A percentile compares a stretch with the other conserved stretches of the same genome.
phyloP scores from a whole-genome alignment of 768 basidiomycete genomes.

The Hygrocybe punicea region DNA sequence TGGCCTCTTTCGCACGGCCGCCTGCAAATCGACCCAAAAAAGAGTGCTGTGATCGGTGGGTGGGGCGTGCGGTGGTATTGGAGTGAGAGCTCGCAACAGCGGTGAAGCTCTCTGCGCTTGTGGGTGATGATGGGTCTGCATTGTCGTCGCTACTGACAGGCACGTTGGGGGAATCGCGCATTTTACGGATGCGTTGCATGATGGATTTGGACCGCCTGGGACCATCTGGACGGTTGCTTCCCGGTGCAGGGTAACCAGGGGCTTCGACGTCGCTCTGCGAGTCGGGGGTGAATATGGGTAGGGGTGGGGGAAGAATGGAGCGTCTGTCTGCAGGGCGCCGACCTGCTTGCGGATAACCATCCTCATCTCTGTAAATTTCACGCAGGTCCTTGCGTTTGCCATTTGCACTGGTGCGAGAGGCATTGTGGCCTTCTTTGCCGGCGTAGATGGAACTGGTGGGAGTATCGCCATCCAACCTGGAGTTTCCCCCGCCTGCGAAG shows the following conservation, averaged over 20 bases:
- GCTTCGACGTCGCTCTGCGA: conserved; percentile 36
- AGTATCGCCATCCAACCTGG: conserved; percentile 48
- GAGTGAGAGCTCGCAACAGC: conserved; percentile 16
- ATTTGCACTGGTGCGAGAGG: conserved; percentile 24
- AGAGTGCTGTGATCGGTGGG: conserved; percentile 70
- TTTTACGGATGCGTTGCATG: conserved; percentile 85
- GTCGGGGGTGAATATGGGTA: conserved; percentile 75
- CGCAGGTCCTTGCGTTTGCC: conserved; percentile 47
- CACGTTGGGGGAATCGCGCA: conserved; percentile 83
- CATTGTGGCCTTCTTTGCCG: conserved; percentile 46
- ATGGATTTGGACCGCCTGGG: conserved; percentile 77
- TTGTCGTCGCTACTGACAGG: conserved; percentile 51
- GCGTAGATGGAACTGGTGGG: conserved; percentile 68
- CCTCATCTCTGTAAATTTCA: conserved; percentile 47
- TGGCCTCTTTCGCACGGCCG: conserved; percentile 27
- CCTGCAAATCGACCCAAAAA: conserved; percentile 71
- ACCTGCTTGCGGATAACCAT: conserved; percentile 25
- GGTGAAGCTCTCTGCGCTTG: conserved; percentile 31
- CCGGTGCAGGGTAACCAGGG: conserved; percentile 40
- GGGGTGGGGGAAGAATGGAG: conserved; percentile 67
- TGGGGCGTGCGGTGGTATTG: conserved; percentile 44
- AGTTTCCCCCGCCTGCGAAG: conserved; percentile 71
- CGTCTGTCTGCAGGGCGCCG: conserved; percentile 46
- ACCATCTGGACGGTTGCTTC: conserved; percentile 37
- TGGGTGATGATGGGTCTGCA: conserved; percentile 44